Evolutionary conservation across 495 filamentous ascomycete species (phyloP), one percentile per base, ranked within the genome.

Genomic region (Aspergillus ellipticus): DNA sequence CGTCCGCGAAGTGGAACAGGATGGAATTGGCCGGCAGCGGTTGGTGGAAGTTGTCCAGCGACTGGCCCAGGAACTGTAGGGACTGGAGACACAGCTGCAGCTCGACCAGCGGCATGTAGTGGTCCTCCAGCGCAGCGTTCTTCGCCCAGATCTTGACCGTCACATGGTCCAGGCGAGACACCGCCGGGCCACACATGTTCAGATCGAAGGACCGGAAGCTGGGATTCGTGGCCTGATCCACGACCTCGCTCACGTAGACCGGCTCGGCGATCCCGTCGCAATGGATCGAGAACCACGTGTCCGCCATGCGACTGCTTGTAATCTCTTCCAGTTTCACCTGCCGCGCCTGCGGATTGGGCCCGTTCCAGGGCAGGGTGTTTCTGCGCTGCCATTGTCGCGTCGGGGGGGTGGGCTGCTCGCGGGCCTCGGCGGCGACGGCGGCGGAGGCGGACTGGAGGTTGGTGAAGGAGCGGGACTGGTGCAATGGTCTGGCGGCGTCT

Each of bases 221-320:
- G 39, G 92, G 92, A 71, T 97, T 97, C 80, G 89, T 92, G 15
- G 89, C 81, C 66, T 84, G 84, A 56, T 88, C 81, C 15, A 85
- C 78, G 39, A 88, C 74, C 74, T 98, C 94, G 71, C 91, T 96
- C 66, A 96, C 84, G 67, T 97, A 98, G 20, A 97, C 71, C 0
- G 94, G 92, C 17, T 89, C 85, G 35, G 81, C 70, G 43, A 79
- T 67, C 1, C 73, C 80, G 7, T 80, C 78, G 55, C 82, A 83
- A 71, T 96, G 92, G 21, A 98, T 70, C 0, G 89, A 87, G 67
- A 96, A 95, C 81, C 96, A 97, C 9, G 85, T 83, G 69, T 96
- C 89, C n/a, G 85, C 89, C 75, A 95, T 86, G 51, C 84, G 81
- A 58, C 74, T 83, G 28, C 82, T 81, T 19, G 85, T 83, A 2